Evolutionary conservation across 768 basidiomycete genomes (phyloP).

Genomic region (Leccinum aurantiacum): DNA sequence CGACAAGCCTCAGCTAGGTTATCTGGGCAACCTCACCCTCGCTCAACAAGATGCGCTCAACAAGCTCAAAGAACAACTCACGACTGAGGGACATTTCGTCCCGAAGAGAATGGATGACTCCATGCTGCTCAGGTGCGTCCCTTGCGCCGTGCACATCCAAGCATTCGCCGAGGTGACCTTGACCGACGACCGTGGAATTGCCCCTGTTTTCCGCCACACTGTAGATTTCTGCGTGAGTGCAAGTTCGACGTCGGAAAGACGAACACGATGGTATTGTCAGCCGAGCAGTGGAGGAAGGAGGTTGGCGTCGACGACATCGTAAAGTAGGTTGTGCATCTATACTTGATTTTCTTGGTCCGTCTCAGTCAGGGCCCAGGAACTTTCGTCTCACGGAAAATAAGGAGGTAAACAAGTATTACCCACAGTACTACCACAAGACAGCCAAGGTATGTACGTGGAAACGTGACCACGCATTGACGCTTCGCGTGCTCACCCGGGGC

Average conservation of each 20-base stretch:
- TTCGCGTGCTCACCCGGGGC: background rate
- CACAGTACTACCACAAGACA: conserved; percentile 93
- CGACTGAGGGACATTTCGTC: conserved; percentile 59
- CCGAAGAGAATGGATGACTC: conserved; percentile 70
- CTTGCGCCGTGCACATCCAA: background rate
- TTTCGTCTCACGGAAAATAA: conserved; percentile 85
- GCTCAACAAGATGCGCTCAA: conserved; percentile 64
- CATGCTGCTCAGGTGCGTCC: conserved; percentile 52
- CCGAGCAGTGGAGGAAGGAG: conserved; percentile 88
- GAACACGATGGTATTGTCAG: conserved; percentile 78
- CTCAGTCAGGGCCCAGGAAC: conserved; percentile 43
- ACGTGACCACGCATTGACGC: no score
- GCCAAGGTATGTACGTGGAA: conserved; percentile 64
- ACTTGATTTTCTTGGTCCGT: no score
- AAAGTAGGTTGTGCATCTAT: conserved; percentile 42
- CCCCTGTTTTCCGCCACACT: background rate
- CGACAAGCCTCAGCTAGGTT: conserved; percentile 70
- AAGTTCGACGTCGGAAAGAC: conserved; percentile 85
- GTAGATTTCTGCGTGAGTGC: conserved; percentile 87
- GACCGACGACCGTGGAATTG: no score
- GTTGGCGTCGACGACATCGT: conserved; percentile 77
- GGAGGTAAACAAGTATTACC: conserved; percentile 89
- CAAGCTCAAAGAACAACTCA: conserved; percentile 62
- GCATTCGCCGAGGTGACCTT: background rate
- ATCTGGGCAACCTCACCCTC: conserved; percentile 71